Percentiles rank a stretch among this genome's conserved stretches.
Conservation (phyloP, 2,329 filamentous ascomycete genomes). For the Neurospora crassa region DNA sequence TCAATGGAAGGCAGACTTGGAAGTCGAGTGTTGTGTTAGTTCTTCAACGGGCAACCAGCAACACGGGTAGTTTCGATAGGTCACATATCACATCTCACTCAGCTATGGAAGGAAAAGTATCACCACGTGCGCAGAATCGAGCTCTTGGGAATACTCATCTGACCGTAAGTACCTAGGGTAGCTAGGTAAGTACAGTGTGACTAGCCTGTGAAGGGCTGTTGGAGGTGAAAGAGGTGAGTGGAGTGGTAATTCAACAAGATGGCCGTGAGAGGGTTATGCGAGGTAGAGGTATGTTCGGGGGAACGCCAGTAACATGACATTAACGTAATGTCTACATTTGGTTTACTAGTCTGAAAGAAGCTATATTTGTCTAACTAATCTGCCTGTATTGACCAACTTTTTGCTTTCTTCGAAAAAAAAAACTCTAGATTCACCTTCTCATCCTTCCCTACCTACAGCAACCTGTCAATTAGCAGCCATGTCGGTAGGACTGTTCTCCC, state of each 20-base stretch:
- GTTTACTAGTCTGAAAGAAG: neutral
- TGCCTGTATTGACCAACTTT: neutral
- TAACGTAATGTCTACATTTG: neutral
- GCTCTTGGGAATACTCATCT: neutral
- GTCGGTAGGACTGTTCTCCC: neutral
- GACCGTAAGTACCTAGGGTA: neutral
- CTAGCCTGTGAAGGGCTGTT: neutral
- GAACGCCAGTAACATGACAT: neutral
- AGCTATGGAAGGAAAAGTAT: neutral
- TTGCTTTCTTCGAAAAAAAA: neutral
- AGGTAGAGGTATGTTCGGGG: neutral
- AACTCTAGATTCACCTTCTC: neutral
- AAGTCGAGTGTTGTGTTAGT: neutral
- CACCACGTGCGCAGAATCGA: neutral
- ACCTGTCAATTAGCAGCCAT: neutral
- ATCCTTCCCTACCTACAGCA: neutral
- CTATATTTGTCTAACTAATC: neutral
- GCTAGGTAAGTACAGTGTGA: too few species aligned
- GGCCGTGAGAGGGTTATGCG: neutral
- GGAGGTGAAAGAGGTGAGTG: neutral
- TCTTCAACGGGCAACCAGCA: neutral
- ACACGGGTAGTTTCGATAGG: neutral
- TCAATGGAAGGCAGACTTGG: neutral
- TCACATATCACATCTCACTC: neutral
- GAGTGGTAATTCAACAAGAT: neutral